Evolutionary conservation across 371 early-diverging fungal genomes (phyloP).

Genomic region (Mortierella sp.): DNA sequence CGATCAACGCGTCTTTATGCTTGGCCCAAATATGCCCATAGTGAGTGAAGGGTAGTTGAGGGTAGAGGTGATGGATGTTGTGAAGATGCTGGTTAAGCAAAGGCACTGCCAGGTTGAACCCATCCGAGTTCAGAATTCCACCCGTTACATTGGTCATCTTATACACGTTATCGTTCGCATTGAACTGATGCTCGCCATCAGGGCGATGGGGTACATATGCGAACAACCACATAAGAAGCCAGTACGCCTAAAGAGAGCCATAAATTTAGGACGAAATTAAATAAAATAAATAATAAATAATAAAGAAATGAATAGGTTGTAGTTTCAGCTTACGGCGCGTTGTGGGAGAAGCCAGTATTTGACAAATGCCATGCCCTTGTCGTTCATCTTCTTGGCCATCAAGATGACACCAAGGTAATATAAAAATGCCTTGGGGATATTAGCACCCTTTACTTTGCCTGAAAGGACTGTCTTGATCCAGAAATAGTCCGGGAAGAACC

Average conservation of each 20-base stretch:
- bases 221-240: slow-evolving; percentile 49
- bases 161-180: slow-evolving; percentile 45
- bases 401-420: slow-evolving; percentile 23
- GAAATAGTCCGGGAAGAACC: slow-evolving; percentile 47
- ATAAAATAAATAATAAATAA: background rate
- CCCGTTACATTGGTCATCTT: slow-evolving; percentile 54
- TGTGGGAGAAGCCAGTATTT: slow-evolving; percentile 53
- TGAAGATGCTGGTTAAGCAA: slow-evolving; percentile 54
- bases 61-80: slow-evolving; percentile 55
- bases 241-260: slow-evolving; percentile 33
- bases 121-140: slow-evolving; percentile 43
- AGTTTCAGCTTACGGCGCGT: slow-evolving; percentile 27
- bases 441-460: slow-evolving; percentile 21
- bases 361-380: slow-evolving; percentile 32
- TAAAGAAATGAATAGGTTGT: background rate
- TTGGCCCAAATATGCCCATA: slow-evolving; percentile 49
- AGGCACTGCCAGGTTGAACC: slow-evolving; percentile 50
- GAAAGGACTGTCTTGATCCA: slow-evolving; percentile 25
- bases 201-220: slow-evolving; percentile 51
- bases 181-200: slow-evolving; percentile 38
- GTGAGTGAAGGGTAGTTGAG: slow-evolving; percentile 52
- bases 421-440: slow-evolving; percentile 7
- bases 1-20: slow-evolving; percentile 49
- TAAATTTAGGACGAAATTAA: background rate
- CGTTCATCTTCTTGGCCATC: slow-evolving; percentile 23